These are phyloP conservation scores for Solanum habrochaites DNA, from an alignment of 257 asterid genomes.

Conservation along the genomic window DNA sequence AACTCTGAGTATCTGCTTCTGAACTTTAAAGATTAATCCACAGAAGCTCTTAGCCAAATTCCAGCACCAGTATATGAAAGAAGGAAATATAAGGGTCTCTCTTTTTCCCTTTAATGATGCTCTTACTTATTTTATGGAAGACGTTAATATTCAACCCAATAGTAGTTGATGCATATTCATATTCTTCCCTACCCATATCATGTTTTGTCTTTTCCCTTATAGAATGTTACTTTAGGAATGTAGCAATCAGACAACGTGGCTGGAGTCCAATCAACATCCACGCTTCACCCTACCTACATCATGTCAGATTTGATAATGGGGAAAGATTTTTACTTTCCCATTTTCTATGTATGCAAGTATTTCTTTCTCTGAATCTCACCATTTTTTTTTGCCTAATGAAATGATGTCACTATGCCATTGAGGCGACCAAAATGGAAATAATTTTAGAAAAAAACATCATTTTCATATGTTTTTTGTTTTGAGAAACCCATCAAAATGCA, in stretches of 20 bases:
- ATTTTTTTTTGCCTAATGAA: not conserved
- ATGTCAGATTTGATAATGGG: not conserved
- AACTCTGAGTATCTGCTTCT: not conserved
- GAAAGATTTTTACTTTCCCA: not conserved
- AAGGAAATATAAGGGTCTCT: not conserved
- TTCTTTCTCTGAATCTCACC: not conserved
- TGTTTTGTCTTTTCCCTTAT: not conserved
- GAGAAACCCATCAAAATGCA: not conserved
- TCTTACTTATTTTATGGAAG: not conserved
- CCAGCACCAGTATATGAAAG: not conserved
- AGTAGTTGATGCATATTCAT: not conserved
- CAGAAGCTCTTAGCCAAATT: not conserved
- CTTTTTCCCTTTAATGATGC: not conserved
- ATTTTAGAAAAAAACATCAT: not conserved
- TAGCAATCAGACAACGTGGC: not conserved
- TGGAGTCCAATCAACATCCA: not conserved
- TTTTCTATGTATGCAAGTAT: not conserved
- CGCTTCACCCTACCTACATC: not conserved
- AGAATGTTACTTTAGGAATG: not conserved
- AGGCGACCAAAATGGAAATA: not conserved
- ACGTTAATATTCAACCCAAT: not conserved
- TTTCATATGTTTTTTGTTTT: not conserved
- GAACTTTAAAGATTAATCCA: not conserved
- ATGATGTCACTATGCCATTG: not conserved
- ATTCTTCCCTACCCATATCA: not conserved